These are phyloP conservation scores for Coemansia reversa DNA, from an alignment of 192 early-diverging fungal species.

Conservation along the genomic window DNA sequence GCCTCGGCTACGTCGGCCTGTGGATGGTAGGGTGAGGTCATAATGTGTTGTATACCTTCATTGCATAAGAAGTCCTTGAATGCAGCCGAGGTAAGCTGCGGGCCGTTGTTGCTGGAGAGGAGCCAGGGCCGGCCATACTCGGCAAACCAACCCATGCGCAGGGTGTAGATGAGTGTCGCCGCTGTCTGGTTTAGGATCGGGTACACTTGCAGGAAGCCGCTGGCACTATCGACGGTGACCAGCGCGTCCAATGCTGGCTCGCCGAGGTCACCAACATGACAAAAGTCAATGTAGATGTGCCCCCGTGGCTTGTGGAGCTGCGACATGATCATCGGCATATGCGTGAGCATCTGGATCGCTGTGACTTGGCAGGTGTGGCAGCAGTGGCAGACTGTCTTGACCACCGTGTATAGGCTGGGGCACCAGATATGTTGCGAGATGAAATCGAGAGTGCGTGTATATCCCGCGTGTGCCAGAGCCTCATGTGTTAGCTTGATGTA, in stretches of 20 bases:
- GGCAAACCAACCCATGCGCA: conserved; percentile 10
- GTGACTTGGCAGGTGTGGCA: conserved; percentile 27
- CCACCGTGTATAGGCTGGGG: not conserved
- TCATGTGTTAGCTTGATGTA: not conserved
- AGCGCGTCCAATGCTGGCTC: conserved; percentile 6
- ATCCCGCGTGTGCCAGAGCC: conserved; percentile 12
- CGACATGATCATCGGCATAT: conserved; percentile 7
- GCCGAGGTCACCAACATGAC: conserved; percentile 8
- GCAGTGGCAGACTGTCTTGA: not conserved
- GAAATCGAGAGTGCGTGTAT: not conserved
- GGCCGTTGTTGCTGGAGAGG: conserved; percentile 30
- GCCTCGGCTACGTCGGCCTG: conserved; percentile 24
- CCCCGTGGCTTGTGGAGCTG: not conserved
- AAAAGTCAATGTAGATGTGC: conserved; percentile 30
- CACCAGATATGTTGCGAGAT: not conserved
- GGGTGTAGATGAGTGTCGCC: not conserved
- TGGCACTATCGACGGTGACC: not conserved
- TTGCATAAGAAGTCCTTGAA: conserved; percentile 5
- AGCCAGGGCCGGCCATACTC: not conserved
- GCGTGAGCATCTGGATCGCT: conserved; percentile 6
- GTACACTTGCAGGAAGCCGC: conserved; percentile 14
- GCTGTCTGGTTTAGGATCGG: conserved; percentile 9
- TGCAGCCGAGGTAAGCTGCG: conserved; percentile 2
- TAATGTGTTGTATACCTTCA: not conserved
- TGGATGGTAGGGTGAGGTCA: not conserved